Conservation (phyloP, 2,329 filamentous ascomycete species). For the Pseudogymnoascus verrucosus region DNA sequence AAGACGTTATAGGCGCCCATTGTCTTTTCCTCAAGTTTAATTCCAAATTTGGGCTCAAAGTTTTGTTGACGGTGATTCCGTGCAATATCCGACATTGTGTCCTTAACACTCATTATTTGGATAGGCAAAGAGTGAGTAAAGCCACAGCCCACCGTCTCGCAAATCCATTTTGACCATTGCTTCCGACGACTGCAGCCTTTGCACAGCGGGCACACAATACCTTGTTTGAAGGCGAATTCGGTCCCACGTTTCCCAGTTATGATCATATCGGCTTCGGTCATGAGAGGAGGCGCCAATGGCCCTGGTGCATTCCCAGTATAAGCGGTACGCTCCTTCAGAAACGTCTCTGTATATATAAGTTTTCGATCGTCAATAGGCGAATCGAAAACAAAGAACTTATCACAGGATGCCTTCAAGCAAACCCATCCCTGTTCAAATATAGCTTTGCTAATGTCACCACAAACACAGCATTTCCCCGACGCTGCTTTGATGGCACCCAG, state of each 20-base stretch:
- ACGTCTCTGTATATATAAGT: constrained; percentile 47
- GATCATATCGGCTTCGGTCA: constrained; percentile 29
- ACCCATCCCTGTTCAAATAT: constrained; percentile 45
- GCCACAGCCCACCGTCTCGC: constrained; percentile 42
- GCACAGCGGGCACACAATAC: constrained; percentile 60
- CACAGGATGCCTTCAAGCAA: constrained; percentile 47
- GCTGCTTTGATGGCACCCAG: constrained; percentile 17
- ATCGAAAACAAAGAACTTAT: constrained; percentile 39
- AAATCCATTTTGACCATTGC: constrained; percentile 56
- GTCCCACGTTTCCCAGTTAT: constrained; percentile 34
- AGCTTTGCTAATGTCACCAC: constrained; percentile 31
- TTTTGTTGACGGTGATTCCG: neutral
- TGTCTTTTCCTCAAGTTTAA: neutral
- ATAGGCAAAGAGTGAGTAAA: constrained; percentile 34
- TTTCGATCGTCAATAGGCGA: constrained; percentile 19
- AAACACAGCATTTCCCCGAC: constrained; percentile 32
- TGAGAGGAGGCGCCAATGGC: constrained; percentile 33
- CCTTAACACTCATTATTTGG: neutral
- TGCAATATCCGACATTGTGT: neutral
- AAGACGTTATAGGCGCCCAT: constrained; percentile 25
- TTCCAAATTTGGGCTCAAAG: neutral
- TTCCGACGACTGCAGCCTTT: constrained; percentile 51
- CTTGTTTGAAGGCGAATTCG: constrained; percentile 46
- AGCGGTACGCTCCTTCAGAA: constrained; percentile 45
- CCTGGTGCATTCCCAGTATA: constrained; percentile 34